A percentile compares a stretch with the other conserved stretches of the same genome.
phyloP scores from a whole-genome alignment of 2,329 filamentous ascomycete species.

The Cytospora paraplurivora region DNA sequence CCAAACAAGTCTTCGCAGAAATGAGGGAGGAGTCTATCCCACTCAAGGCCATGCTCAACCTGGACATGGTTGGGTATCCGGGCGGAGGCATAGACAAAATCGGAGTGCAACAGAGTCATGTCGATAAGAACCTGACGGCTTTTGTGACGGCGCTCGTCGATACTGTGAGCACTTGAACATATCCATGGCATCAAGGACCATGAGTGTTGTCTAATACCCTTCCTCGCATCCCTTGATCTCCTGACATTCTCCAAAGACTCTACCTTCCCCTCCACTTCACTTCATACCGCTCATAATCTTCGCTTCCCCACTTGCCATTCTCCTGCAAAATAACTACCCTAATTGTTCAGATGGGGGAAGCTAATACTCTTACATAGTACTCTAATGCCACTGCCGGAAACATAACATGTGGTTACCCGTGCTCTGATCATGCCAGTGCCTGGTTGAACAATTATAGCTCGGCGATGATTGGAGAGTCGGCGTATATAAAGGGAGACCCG shows the following conservation, averaged over 20 bases:
- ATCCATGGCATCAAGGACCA: too few relatives aligned
- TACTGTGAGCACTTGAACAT: background rate
- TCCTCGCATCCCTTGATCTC: background rate
- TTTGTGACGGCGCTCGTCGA: conserved; percentile 17
- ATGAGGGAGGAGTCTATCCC: background rate
- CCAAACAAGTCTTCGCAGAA: background rate
- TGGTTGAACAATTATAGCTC: conserved; percentile 10
- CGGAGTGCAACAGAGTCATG: conserved; percentile 11
- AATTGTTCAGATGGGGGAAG: too few relatives aligned
- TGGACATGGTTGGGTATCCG: conserved; percentile 20
- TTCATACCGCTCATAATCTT: background rate
- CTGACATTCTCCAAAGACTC: background rate
- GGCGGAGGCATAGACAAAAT: conserved; percentile 6
- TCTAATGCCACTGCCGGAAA: conserved; percentile 9
- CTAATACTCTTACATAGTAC: conserved; percentile 4
- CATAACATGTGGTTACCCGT: conserved; percentile 10
- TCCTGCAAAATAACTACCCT: background rate
- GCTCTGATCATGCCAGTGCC: conserved; percentile 22
- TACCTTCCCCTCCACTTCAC: too few relatives aligned
- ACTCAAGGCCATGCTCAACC: conserved; percentile 18
- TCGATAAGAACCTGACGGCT: conserved; percentile 16
- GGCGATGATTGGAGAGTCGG: conserved; percentile 17
- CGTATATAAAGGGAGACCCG: background rate
- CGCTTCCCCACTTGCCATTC: background rate
- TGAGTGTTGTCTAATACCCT: background rate